Percentiles rank a stretch among this genome's conserved stretches.
These are phyloP conservation scores for Blastosporella zonata DNA, from an alignment of 1,284 basidiomycete species.

Conservation along the genomic window DNA sequence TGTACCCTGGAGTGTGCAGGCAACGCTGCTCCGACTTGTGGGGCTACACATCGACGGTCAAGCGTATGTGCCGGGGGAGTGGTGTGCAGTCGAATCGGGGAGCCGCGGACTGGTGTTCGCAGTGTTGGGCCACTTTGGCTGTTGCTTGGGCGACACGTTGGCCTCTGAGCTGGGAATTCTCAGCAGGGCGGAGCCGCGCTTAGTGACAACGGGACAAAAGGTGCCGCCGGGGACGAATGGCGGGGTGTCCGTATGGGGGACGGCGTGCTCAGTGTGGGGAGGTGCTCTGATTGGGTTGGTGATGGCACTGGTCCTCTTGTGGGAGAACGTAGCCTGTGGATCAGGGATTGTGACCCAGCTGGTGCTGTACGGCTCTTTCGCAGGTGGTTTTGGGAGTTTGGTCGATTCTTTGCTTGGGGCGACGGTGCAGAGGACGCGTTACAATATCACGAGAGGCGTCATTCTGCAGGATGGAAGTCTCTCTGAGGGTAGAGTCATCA, in stretches of 20 bases:
- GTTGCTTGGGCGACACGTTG: conserved; percentile 81
- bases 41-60: conserved; percentile 9
- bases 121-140: conserved; percentile 79
- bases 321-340: conserved; percentile 56
- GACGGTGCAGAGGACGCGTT: conserved; percentile 82
- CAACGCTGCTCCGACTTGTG: conserved; percentile 19
- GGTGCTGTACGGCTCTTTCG: conserved; percentile 56
- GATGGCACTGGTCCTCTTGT: conserved; percentile 53
- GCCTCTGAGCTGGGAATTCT: conserved; percentile 84
- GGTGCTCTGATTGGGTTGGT: conserved; percentile 71
- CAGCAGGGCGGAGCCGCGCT: conserved; percentile 60
- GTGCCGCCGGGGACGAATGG: conserved; percentile 95
- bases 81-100: conserved; percentile 55
- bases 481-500: conserved; percentile 43
- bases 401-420: conserved; percentile 89
- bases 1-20: conserved; percentile 39
- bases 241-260: conserved; percentile 76
- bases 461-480: conserved; percentile 62
- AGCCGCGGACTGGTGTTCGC: conserved; percentile 63
- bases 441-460: conserved; percentile 57
- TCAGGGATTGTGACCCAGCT: conserved; percentile 39
- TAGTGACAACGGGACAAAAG: conserved; percentile 68
- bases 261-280: conserved; percentile 69
- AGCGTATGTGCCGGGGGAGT: conserved; percentile 28
- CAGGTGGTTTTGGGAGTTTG: conserved; percentile 75